Evolutionary conservation across 1,284 basidiomycete genomes (phyloP), one percentile per base, ranked within the genome.

Genomic region (Golubevia pallescens): DNA sequence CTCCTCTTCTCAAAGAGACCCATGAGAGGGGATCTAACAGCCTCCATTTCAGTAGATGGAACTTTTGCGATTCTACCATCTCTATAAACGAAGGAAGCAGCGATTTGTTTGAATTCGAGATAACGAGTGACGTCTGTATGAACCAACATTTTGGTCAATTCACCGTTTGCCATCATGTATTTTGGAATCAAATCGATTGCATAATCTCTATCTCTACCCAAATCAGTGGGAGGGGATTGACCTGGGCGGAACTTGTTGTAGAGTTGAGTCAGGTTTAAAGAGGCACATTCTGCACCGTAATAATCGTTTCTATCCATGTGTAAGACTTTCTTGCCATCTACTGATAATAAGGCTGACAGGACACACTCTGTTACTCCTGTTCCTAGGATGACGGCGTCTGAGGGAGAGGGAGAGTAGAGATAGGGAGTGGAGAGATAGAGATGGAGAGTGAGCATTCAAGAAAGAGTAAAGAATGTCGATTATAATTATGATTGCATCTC

Each of bases 71-170:
- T 97, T 87, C 88, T 93, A 68, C 94, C 94, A 87, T 99, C 97
- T 62, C 96, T 92, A 87, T 95, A 97, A 68, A 99, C 97, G 87
- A 93, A 99, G 81, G 93, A 95, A 63, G 96, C 97, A 1, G 97
- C 94, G 87, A 99, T 98, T 88, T 98, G 96, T 89, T 99, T 99
- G 89, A 99, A 99, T 87, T 99, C 97, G 84, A 99, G 92, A 88
- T 99, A 99, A 70, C 95, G 92, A 42, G 94, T 97, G 71, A 99
- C 97, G 86, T 99, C 95, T 77, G 97, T 99, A 89, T 99, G 96
- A 58, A 99, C 95, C 71, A 99, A 92, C 87, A 99, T 99, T 87
- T 93, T 93, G 67, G 95, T 97, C 83, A 99, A 92, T 87, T 98
- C 96, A 68, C 97, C 97, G 24, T 94, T 96, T 48, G 97, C 93